Evolutionary conservation across 2,329 filamentous ascomycete species (phyloP).

Genomic region (Neocucurbitaria cava): DNA sequence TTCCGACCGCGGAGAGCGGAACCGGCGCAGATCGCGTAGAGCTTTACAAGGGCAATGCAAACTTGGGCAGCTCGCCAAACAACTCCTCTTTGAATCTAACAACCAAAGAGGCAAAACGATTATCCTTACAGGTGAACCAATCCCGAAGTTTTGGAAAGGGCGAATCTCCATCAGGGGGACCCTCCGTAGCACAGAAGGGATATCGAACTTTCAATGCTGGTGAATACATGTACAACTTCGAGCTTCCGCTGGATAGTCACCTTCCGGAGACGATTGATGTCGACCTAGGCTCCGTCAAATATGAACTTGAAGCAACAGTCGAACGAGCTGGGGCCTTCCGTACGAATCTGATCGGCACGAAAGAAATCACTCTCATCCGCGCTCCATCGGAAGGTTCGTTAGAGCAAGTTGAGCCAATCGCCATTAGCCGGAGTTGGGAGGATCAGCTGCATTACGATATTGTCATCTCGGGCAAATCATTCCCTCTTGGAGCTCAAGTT

Average conservation of each 20-base stretch:
- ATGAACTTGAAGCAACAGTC: conserved; percentile 83
- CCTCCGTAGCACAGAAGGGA: conserved; percentile 73
- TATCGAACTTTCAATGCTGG: conserved; percentile 85
- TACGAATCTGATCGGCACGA: conserved; percentile 80
- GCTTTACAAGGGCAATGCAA: conserved; percentile 55
- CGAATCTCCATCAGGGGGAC: conserved; percentile 64
- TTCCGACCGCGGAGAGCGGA: conserved; percentile 64
- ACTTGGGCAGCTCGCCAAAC: conserved; percentile 55
- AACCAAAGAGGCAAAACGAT: conserved; percentile 65
- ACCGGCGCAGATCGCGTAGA: conserved; percentile 70
- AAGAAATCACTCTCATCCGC: conserved; percentile 83
- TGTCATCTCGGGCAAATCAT: conserved; percentile 93
- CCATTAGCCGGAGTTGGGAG: conserved; percentile 92
- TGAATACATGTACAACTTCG: conserved; percentile 78
- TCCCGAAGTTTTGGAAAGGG: conserved; percentile 85
- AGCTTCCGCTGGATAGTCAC: conserved; percentile 80
- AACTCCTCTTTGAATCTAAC: conserved; percentile 54
- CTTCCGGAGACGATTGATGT: conserved; percentile 85
- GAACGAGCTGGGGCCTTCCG: conserved; percentile 90
- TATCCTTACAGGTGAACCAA: conserved; percentile 81
- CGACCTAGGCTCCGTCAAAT: conserved; percentile 84
- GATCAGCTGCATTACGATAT: conserved; percentile 96
- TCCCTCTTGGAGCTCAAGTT: conserved; percentile 84
- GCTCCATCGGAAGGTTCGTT: conserved; percentile 86
- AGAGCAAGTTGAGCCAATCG: conserved; percentile 91